Percentiles rank a stretch among this genome's conserved stretches.
phyloP scores from a whole-genome alignment of 768 basidiomycete genomes.

The Tremella yokohamensis region DNA sequence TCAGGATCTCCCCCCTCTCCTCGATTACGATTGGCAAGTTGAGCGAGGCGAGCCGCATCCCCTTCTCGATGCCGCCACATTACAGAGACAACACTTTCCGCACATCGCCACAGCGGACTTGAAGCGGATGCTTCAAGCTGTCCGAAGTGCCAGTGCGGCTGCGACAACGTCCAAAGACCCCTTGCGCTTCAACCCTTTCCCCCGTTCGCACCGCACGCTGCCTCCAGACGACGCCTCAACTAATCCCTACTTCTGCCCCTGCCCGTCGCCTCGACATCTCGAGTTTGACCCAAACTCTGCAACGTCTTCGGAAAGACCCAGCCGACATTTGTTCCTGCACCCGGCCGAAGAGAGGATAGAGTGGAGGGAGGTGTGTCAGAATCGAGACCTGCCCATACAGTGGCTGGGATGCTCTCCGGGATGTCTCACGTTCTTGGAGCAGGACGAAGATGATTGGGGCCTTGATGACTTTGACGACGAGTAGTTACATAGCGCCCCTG shows the following conservation, averaged over 20 bases:
- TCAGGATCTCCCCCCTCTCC: conserved; percentile 41
- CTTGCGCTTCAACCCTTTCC: conserved; percentile 24
- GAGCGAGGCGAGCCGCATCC: conserved; percentile 30
- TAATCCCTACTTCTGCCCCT: conserved; percentile 45
- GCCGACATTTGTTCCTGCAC: conserved; percentile 36
- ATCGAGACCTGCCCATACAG: conserved; percentile 31
- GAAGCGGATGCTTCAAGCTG: conserved; percentile 24
- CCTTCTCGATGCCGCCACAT: conserved; percentile 24
- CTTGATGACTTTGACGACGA: conserved; percentile 11
- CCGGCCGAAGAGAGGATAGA: conserved; percentile 45
- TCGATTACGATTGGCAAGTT: conserved; percentile 38
- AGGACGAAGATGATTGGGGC: conserved; percentile 31
- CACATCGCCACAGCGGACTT: conserved; percentile 15
- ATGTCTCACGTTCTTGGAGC: conserved; percentile 44
- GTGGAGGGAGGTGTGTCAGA: conserved; percentile 36
- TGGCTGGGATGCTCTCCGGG: conserved; percentile 47
- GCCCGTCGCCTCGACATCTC: conserved; percentile 42
- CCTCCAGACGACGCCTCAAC: conserved; percentile 40
- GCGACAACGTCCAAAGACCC: neutral
- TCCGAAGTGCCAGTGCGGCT: conserved; percentile 20
- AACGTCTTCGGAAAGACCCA: conserved; percentile 14
- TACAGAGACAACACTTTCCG: conserved; percentile 29
- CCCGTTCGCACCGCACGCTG: conserved; percentile 18
- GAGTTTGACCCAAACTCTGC: conserved; percentile 8
- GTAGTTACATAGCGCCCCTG: neutral